Percentiles rank a stretch among this genome's conserved stretches.
Conservation (phyloP, 1,139 yeast genomes). For the Geotrichum cucujoidarum region DNA sequence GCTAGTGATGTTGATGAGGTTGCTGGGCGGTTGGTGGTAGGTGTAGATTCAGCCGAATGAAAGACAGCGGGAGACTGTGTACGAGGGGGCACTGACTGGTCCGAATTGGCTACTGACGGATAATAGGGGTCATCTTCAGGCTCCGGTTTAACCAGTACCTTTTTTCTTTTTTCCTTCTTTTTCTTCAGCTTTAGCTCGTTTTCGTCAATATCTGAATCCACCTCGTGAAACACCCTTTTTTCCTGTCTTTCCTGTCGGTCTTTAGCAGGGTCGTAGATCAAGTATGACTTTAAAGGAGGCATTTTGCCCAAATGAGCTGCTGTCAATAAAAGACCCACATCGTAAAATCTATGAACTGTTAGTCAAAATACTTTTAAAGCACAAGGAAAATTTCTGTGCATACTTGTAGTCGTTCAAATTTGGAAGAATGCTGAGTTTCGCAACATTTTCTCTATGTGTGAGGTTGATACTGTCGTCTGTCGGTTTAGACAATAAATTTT, state of each 20-base stretch:
- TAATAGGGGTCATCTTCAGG: conserved; percentile 2
- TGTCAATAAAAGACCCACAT: conserved; percentile 5
- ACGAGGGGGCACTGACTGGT: no score
- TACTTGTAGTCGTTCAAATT: conserved; percentile 7
- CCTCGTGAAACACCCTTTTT: conserved; percentile 7
- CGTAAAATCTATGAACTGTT: conserved; percentile 8
- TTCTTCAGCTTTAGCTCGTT: background rate
- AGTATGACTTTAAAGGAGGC: conserved; percentile 3
- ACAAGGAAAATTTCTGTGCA: background rate
- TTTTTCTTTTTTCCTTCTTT: background rate
- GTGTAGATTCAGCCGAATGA: no score
- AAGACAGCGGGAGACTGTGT: no score
- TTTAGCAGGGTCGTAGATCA: conserved; percentile 8
- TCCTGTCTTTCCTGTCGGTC: conserved; percentile 8
- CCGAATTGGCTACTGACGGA: background rate
- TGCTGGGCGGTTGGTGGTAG: no score
- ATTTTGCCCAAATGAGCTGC: conserved; percentile 10
- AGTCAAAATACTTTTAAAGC: background rate
- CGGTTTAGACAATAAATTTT: conserved; percentile 10
- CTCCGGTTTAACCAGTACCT: conserved; percentile 3
- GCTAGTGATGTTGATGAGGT: no score
- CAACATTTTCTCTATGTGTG: conserved; percentile 8
- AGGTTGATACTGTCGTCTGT: conserved; percentile 11
- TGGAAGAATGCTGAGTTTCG: conserved; percentile 7
- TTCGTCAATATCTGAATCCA: background rate